Evolutionary conservation across 805 yeast genomes (phyloP).

Genomic region (Starmerella roubikii): DNA sequence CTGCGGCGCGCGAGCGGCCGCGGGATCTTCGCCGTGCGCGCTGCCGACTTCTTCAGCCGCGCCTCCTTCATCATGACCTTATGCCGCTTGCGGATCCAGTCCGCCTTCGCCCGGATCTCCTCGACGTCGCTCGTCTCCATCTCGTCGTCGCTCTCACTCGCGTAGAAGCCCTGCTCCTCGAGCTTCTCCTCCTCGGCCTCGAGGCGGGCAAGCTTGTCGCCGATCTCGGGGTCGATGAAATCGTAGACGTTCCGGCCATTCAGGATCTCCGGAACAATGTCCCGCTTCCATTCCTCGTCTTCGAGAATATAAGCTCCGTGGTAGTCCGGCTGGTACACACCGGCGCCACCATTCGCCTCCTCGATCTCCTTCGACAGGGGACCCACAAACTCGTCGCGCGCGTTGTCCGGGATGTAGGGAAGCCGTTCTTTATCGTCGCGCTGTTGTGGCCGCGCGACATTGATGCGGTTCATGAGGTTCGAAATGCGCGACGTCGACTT

Average conservation of each 20-base stretch:
- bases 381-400: conserved; percentile 51
- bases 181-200: conserved; percentile 95
- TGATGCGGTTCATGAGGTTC: conserved; percentile 86
- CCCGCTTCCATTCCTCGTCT: conserved; percentile 96
- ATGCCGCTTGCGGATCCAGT: conserved; percentile 91
- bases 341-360: conserved; percentile 95
- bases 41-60: conserved; percentile 71
- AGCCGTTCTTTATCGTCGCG: conserved; percentile 72
- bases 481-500: conserved; percentile 82
- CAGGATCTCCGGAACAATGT: conserved; percentile 89
- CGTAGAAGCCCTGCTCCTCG: conserved; percentile 90
- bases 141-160: conserved; percentile 42
- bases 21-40: conserved; percentile 86
- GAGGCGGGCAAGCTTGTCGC: conserved; percentile 80
- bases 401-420: conserved; percentile 72
- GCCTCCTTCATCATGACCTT: conserved; percentile 84
- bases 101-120: conserved; percentile 72
- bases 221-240: conserved; percentile 91
- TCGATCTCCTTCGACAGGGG: conserved; percentile 85
- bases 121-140: conserved; percentile 48
- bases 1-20: conserved; percentile 54
- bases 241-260: conserved; percentile 96
- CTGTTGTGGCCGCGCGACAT: conserved; percentile 77
- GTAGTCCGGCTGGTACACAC: conserved; percentile 87
- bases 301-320: conserved; percentile 85